Percentiles rank a stretch among this genome's conserved stretches.
phyloP scores from a whole-genome alignment of 345 rosid genomes.

The Draba incana region DNA sequence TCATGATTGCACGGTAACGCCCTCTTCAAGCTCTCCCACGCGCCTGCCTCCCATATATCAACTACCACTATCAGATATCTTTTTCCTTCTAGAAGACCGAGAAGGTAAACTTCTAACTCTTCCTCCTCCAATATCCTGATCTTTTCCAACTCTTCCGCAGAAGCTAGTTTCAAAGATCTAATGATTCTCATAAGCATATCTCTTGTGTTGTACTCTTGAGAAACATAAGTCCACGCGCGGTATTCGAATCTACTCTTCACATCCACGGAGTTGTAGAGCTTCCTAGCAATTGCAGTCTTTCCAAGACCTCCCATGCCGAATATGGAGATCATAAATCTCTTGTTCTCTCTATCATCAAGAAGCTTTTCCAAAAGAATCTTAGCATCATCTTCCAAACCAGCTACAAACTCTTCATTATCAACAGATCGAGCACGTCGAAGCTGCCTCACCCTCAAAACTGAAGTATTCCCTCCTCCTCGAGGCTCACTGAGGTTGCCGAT shows the following conservation, averaged over 20 bases:
- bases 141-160: neutral
- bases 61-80: conserved; percentile 15
- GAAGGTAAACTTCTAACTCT: conserved; percentile 15
- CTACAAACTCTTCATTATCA: conserved; percentile 23
- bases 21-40: conserved; percentile 33
- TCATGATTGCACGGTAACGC: neutral
- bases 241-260: neutral
- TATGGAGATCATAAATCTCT: conserved; percentile 18
- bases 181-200: conserved; percentile 32
- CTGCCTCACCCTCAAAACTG: neutral
- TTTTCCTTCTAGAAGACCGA: neutral
- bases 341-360: neutral
- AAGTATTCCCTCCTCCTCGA: neutral
- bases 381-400: conserved; percentile 28
- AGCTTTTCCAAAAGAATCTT: conserved; percentile 23
- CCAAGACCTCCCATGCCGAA: conserved; percentile 44
- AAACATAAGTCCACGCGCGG: conserved; percentile 35
- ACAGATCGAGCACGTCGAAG: conserved; percentile 17
- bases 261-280: conserved; percentile 5
- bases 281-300: conserved; percentile 34
- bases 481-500: conserved; percentile 9
- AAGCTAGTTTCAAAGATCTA: conserved; percentile 19
- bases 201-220: conserved; percentile 25
- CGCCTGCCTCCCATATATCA: conserved; percentile 21
- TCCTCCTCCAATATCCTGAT: neutral